phyloP scores from a whole-genome alignment of 2,329 filamentous ascomycete genomes.

The Dothideomycetes sp. region DNA sequence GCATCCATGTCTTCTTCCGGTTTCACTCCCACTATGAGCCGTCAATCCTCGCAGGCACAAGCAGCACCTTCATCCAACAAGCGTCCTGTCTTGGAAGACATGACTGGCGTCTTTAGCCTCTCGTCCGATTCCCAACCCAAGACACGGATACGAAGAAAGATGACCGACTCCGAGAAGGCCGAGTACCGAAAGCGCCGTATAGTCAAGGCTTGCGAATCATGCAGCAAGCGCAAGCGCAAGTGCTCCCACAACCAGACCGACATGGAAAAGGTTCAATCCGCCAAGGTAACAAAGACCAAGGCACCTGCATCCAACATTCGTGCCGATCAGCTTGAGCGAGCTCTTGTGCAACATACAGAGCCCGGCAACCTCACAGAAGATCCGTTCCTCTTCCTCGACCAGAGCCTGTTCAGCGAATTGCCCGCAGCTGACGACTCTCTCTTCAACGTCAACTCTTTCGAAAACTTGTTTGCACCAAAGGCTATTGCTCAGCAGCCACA shows the following conservation, averaged over 20 bases:
- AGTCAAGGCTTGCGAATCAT: constrained; percentile 30
- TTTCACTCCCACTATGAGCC: constrained; percentile 9
- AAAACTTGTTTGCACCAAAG: constrained; percentile 15
- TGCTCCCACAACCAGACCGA: constrained; percentile 18
- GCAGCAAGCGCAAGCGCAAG: constrained; percentile 29
- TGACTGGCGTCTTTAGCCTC: constrained; percentile 31
- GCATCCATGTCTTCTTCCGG: constrained; percentile 22
- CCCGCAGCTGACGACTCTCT: constrained; percentile 19
- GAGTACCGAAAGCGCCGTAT: constrained; percentile 31
- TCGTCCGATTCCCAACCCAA: constrained; percentile 26
- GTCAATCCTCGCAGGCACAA: constrained; percentile 6
- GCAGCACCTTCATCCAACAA: not conserved
- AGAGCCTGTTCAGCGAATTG: constrained; percentile 6
- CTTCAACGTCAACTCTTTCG: constrained; percentile 16
- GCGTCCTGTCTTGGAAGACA: constrained; percentile 25
- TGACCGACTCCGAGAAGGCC: constrained; percentile 30
- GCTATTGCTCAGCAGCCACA: not conserved
- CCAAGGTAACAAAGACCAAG: constrained; percentile 15
- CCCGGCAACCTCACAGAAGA: constrained; percentile 4
- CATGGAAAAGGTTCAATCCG: constrained; percentile 20
- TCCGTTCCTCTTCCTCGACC: constrained; percentile 10
- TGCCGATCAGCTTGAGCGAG: constrained; percentile 2
- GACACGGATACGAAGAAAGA: constrained; percentile 27
- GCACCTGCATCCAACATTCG: not conserved
- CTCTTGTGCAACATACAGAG: constrained; percentile 1